phyloP scores from a whole-genome alignment of 768 basidiomycete genomes.

The Mrakia gelida region DNA sequence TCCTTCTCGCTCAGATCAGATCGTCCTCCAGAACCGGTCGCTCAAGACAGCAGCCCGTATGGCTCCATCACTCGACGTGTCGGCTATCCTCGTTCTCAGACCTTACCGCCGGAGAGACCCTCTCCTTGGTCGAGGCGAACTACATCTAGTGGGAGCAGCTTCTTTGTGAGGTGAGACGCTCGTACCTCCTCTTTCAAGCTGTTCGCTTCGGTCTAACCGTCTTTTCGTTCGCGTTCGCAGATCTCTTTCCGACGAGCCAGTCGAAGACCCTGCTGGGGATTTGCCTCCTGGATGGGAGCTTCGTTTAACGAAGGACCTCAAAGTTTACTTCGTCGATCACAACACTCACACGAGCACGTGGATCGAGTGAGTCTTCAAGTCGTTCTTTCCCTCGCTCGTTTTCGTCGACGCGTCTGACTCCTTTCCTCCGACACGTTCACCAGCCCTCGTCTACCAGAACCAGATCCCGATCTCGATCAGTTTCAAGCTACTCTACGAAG shows the following conservation, averaged over 20 bases:
- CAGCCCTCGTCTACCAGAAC: slow-evolving; percentile 44
- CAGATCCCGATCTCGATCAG: slow-evolving; percentile 96
- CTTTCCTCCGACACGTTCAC: background rate
- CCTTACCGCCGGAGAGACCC: too few species aligned
- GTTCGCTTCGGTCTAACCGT: slow-evolving; percentile 50
- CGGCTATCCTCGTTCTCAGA: too few species aligned
- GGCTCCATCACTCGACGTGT: slow-evolving; percentile 14
- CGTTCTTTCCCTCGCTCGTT: background rate
- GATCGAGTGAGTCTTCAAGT: background rate
- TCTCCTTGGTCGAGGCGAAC: too few species aligned
- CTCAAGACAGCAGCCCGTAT: slow-evolving; percentile 85
- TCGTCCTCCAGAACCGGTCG: slow-evolving; percentile 93
- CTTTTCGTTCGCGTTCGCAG: background rate
- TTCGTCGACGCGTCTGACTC: background rate
- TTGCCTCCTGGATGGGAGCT: slow-evolving; percentile 99
- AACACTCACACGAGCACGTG: slow-evolving; percentile 56
- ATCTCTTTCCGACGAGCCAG: background rate
- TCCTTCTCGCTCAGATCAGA: slow-evolving; percentile 39
- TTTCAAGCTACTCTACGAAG: slow-evolving; percentile 99
- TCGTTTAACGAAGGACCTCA: slow-evolving; percentile 94
- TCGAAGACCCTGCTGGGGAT: slow-evolving; percentile 50
- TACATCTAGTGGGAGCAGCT: too few species aligned
- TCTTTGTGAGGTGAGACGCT: too few species aligned
- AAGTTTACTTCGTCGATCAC: slow-evolving; percentile 99
- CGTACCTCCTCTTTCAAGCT: slow-evolving; percentile 52